Evolutionary conservation across 768 basidiomycete genomes (phyloP), one percentile per base, ranked within the genome.

Genomic region (Galerina marginata): DNA sequence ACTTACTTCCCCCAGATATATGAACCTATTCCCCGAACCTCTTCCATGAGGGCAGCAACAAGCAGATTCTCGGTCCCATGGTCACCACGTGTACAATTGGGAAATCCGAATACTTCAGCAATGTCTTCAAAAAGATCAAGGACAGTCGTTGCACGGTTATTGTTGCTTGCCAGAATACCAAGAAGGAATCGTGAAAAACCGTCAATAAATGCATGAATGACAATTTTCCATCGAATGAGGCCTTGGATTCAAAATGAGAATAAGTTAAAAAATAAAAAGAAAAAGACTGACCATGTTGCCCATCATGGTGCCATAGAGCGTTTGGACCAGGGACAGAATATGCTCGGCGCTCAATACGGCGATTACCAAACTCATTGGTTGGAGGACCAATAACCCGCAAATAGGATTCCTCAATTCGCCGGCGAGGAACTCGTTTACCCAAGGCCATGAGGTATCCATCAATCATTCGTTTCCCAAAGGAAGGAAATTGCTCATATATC

Each of bases 121-220:
- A 43, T 29, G 1, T 44, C 16, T 3, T 44, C 26, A 55, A 67
- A 69, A 5, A 69, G 36, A 0, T 40, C 10, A 0, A 69, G 58
- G 14, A 69, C 66, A 10, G 68, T 67, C 9, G 16, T 20, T 37
- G 60, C 61, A 2, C 51, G 49, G 46, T 69, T 69, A 43, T 69
- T 67, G 26, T 51, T 59, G 39, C 56, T 59, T 7, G 62, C 65
- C 3, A n/a, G 45, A 0, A 69, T 20, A 5, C 65, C 66, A 14
- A 57, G 51, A 25, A 68, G 20, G 20, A 68, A 57, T 0, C 63
- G 48, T 0, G 69, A 68, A 55, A 64, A 70, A 2, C 69, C 69
- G 63, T 75, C 69, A 38, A 76, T 71, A 51, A 76, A 74, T 3
- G 61, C 71, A 65, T 74, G 72, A 26, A 71, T 71, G 25, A 76